These are phyloP conservation scores for Dorcoceras hygrometricum DNA, from an alignment of 257 asterid species.

Conservation along the genomic window DNA sequence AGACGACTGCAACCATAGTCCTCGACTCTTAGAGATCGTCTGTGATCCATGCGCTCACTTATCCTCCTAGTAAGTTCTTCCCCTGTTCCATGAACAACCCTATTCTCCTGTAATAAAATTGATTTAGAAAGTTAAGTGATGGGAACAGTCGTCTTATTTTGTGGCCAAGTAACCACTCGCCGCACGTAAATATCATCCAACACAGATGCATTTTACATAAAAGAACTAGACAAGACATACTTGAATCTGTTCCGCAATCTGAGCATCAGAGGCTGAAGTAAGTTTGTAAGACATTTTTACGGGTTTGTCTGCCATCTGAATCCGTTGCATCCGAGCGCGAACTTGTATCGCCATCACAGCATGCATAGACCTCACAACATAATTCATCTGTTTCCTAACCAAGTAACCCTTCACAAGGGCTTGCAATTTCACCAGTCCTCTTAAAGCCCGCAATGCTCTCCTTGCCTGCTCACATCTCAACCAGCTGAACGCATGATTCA, in stretches of 20 bases:
- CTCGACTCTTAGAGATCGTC: constrained; percentile 32
- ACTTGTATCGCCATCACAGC: constrained; percentile 67
- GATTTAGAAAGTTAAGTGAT: neutral
- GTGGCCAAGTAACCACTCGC: neutral
- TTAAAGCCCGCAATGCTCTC: constrained; percentile 62
- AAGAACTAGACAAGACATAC: constrained; percentile 27
- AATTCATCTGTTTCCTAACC: constrained; percentile 59
- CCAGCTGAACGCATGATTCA: neutral
- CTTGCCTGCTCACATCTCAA: constrained; percentile 47
- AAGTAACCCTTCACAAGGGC: constrained; percentile 74
- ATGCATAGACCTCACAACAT: constrained; percentile 51
- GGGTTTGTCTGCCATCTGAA: constrained; percentile 45
- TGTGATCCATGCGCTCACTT: constrained; percentile 33
- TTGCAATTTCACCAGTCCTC: constrained; percentile 72
- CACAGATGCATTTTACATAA: neutral
- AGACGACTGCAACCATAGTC: constrained; percentile 31
- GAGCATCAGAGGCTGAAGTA: constrained; percentile 34
- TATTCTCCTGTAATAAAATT: constrained; percentile 33
- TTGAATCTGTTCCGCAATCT: constrained; percentile 21
- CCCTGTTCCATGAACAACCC: constrained; percentile 23
- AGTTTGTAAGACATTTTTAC: constrained; percentile 24
- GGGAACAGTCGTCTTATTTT: neutral
- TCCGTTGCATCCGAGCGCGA: constrained; percentile 61
- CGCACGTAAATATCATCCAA: neutral
- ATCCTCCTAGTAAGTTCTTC: constrained; percentile 35